Conservation (phyloP, 495 filamentous ascomycete genomes). For the Penicillium riverlandense region DNA sequence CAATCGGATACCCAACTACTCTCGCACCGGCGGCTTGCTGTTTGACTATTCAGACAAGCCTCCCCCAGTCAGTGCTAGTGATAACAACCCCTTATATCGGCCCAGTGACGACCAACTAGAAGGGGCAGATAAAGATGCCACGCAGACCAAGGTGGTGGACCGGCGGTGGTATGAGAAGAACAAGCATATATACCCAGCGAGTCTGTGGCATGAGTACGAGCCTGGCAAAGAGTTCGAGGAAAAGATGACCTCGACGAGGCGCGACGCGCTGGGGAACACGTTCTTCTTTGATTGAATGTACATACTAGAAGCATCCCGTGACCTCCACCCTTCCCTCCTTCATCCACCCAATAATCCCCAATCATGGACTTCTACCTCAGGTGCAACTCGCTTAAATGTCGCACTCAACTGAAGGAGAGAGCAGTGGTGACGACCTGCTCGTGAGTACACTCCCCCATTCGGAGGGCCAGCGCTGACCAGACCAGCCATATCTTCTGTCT, state of each 20-base stretch:
- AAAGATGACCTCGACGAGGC: slow-evolving; percentile 54
- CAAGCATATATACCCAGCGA: slow-evolving; percentile 96
- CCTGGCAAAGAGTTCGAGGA: slow-evolving; percentile 77
- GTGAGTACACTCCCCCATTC: slow-evolving; percentile 30
- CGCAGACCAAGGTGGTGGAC: slow-evolving; percentile 90
- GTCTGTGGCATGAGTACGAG: slow-evolving; percentile 93
- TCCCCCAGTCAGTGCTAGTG: slow-evolving; percentile 22
- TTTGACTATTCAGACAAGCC: slow-evolving; percentile 72
- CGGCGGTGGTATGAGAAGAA: slow-evolving; percentile 93
- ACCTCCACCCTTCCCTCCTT: slow-evolving; percentile 2
- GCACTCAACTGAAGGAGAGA: slow-evolving; percentile 59
- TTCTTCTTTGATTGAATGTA: slow-evolving; percentile 71
- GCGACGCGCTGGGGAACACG: slow-evolving; percentile 80
- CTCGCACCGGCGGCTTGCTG: slow-evolving; percentile 44
- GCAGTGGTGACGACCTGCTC: slow-evolving; percentile 92
- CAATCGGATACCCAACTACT: slow-evolving; percentile 70
- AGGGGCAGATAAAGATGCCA: slow-evolving; percentile 71
- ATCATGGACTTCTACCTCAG: slow-evolving; percentile 65
- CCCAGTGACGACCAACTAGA: slow-evolving; percentile 53
- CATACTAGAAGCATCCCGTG: slow-evolving; percentile 2
- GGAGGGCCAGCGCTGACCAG: slow-evolving; percentile 4
- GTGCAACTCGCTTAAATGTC: slow-evolving; percentile 81
- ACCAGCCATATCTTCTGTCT: slow-evolving; percentile 81
- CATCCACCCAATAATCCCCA: not conserved
- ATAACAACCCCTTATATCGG: slow-evolving; percentile 36